These are phyloP conservation scores for Powellomyces hirtus DNA, from an alignment of 192 early-diverging fungal species.

Conservation along the genomic window DNA sequence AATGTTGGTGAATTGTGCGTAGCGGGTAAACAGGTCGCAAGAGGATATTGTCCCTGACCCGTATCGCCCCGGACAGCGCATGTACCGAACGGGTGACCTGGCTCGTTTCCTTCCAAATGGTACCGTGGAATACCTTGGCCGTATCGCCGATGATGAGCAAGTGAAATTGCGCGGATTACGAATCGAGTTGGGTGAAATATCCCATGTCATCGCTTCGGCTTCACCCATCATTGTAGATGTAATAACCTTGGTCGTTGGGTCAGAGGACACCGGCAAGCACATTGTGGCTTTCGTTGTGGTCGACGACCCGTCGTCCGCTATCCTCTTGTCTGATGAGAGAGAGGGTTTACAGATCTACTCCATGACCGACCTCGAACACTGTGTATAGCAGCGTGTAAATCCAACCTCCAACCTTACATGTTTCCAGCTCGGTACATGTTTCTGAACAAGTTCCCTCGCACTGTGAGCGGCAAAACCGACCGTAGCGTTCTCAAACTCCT, in stretches of 20 bases:
- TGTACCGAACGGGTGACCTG: not conserved
- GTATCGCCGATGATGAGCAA: not conserved
- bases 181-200: too few species aligned
- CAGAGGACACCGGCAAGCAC: too few species aligned
- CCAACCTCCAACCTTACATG: conserved; percentile 1
- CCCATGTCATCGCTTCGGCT: too few species aligned
- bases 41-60: not conserved
- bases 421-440: not conserved
- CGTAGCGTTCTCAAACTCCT: not conserved
- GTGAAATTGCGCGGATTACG: not conserved
- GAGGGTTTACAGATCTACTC: too few species aligned
- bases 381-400: too few species aligned
- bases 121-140: not conserved
- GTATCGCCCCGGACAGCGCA: not conserved
- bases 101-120: not conserved
- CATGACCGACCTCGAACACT: too few species aligned
- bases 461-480: not conserved
- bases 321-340: too few species aligned
- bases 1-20: conserved; percentile 44
- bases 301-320: too few species aligned
- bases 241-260: too few species aligned
- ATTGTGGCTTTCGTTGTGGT: too few species aligned
- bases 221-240: too few species aligned
- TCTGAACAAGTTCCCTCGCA: not conserved
- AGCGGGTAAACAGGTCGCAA: conserved; percentile 37